Evolutionary conservation across 2,329 filamentous ascomycete genomes (phyloP).

Genomic region (Davidsoniella australis): DNA sequence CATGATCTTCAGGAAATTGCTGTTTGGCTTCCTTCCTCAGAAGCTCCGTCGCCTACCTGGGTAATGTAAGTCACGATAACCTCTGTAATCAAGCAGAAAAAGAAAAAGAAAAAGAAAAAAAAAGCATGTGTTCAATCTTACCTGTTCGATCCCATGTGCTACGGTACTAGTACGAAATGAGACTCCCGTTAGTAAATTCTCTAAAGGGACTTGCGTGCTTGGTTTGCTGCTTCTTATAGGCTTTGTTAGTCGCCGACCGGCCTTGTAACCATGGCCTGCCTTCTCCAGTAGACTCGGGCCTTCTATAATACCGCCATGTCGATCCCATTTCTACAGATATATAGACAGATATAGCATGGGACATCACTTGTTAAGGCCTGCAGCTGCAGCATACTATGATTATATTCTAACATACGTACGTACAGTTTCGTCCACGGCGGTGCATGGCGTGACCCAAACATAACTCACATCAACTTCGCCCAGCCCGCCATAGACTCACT

Average conservation of each 20-base stretch:
- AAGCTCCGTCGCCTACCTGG: not conserved
- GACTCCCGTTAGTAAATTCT: no score
- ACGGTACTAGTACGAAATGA: no score
- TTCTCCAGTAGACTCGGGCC: not conserved
- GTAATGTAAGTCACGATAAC: not conserved
- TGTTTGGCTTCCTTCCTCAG: not conserved
- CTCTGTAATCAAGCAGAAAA: no score
- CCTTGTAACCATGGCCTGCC: not conserved
- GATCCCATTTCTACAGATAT: no score
- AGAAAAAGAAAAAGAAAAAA: no score
- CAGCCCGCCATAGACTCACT: slow-evolving; percentile 5
- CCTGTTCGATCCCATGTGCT: no score
- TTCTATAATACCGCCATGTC: no score
- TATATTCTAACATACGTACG: no score
- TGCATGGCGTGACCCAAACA: slow-evolving; percentile 17
- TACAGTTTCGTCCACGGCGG: slow-evolving; percentile 17
- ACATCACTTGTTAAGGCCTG: not conserved
- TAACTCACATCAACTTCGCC: slow-evolving; percentile 12
- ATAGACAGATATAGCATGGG: not conserved
- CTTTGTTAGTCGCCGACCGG: not conserved
- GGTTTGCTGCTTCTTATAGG: not conserved
- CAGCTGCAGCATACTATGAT: no score
- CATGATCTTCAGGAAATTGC: slow-evolving; percentile 6
- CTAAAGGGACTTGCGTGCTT: no score
- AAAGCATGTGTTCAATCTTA: no score